Conservation (phyloP, 257 asterid genomes). For the Lantana camara region DNA sequence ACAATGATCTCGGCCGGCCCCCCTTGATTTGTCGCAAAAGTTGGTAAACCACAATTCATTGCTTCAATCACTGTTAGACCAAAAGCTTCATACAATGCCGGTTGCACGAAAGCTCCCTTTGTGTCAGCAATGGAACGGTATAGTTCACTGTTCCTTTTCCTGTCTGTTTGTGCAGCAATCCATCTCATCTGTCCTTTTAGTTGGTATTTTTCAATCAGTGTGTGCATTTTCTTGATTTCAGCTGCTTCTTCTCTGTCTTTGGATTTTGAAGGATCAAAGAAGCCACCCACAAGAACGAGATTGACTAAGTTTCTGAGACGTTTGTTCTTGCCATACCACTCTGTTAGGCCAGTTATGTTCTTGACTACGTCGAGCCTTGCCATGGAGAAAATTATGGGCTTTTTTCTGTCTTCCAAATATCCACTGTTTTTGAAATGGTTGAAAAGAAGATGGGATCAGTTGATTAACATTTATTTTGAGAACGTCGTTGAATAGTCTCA, state of each 20-base stretch:
- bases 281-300: conserved; percentile 87
- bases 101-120: conserved; percentile 90
- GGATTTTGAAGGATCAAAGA: conserved; percentile 79
- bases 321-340: conserved; percentile 91
- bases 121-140: conserved; percentile 84
- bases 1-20: conserved; percentile 97
- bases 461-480: too few species aligned
- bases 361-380: conserved; percentile 88
- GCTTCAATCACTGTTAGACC: conserved; percentile 91
- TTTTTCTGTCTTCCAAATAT: conserved; percentile 66
- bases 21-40: conserved; percentile 89
- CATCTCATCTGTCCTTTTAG: conserved; percentile 87
- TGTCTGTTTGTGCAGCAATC: conserved; percentile 90
- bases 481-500: too few species aligned
- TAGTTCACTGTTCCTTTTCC: conserved; percentile 68
- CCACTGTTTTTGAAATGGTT: conserved; percentile 48
- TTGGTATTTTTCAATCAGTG: conserved; percentile 59
- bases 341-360: conserved; percentile 80
- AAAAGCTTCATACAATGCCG: conserved; percentile 88
- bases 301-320: conserved; percentile 71
- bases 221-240: conserved; percentile 83
- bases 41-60: conserved; percentile 92
- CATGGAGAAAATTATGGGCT: conserved; percentile 90
- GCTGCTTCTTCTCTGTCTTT: conserved; percentile 92
- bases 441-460: not conserved